Evolutionary conservation across 23 red algal species (phyloP), one percentile per base, ranked within the genome.

Genomic region (Cyanidioschyzon merolae): DNA sequence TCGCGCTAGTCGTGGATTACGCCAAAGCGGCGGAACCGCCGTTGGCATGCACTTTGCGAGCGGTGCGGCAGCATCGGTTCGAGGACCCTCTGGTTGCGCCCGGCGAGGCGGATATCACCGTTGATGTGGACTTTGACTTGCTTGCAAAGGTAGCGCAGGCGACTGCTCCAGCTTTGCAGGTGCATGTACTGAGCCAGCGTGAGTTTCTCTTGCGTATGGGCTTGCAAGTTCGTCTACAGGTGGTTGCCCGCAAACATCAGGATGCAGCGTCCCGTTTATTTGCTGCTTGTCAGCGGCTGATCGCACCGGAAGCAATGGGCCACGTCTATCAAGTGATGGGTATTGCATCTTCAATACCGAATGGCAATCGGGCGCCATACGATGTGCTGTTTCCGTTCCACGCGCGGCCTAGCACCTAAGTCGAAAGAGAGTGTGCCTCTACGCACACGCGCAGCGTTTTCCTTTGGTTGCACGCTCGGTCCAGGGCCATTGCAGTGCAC

Each of bases 1-100:
- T 82, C 17, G 87, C 85, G 34, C 80, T 98, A 0, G 2, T 98
- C 7, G 57, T 98, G 0, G 94, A 98, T 63, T 98, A 98, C 77
- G 94, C 87, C 17, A 57, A 79, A 2, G 32, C 77, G 34, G 71
- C 41, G 45, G 25, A 76, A 2, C 71, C 37, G 36, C 67, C 80
- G 30, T 25, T 76, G 58, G 76, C 37, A 1, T 68, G 68, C 24
- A 86, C 77, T 7, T 57, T 90, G 30, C 88, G 94, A 1, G 94
- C 85, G 2, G 45, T 98, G 77, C 77, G 59, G 37, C 67, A 82
- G 40, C 94, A 98, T 68, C 71, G 74, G 0, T 50, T 82, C 39
- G 74, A 84, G 39, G 45, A 83, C 36, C 37, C 89, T 0, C 67
- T 98, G 1, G 25, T 37, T 27, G 37, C 57, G 67, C 94, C 94